These are phyloP conservation scores for Colletotrichum euphorbiae DNA, from an alignment of 2,329 filamentous ascomycete species.

Conservation along the genomic window DNA sequence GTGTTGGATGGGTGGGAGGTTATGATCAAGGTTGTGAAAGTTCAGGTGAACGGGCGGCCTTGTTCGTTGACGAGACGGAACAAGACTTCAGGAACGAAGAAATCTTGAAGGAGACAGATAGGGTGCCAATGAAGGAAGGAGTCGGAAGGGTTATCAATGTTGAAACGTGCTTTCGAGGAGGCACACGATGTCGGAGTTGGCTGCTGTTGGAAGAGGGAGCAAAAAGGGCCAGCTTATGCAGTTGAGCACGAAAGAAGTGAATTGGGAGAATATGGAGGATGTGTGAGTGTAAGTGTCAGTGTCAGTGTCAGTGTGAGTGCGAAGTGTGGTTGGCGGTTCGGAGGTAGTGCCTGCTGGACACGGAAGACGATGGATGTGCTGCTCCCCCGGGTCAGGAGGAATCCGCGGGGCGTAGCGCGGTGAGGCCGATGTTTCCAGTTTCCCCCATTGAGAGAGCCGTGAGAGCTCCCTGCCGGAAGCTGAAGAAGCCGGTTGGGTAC, in stretches of 20 bases:
- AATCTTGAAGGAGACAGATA: background rate
- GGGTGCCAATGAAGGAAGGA: background rate
- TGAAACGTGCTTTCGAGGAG: background rate
- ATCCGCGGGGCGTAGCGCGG: slow-evolving; percentile 28
- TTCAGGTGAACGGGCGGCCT: slow-evolving; percentile 7
- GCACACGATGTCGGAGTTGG: background rate
- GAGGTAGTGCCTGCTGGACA: slow-evolving; percentile 12
- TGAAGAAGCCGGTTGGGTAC: slow-evolving; percentile 3
- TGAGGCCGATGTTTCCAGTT: slow-evolving; percentile 12
- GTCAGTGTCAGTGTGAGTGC: background rate
- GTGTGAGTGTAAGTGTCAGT: background rate
- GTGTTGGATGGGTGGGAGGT: slow-evolving; percentile 11
- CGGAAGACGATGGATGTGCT: background rate
- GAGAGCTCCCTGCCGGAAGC: slow-evolving; percentile 20
- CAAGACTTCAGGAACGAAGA: background rate
- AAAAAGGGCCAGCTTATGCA: background rate
- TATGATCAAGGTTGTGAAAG: slow-evolving; percentile 25
- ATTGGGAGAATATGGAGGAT: too few relatives aligned
- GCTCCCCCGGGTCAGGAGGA: slow-evolving; percentile 8
- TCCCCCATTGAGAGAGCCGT: background rate
- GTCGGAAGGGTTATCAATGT: background rate
- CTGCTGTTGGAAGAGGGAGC: background rate
- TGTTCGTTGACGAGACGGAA: slow-evolving; percentile 11
- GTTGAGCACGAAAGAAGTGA: background rate
- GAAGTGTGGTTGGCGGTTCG: slow-evolving; percentile 4